Percentiles rank a stretch among this genome's conserved stretches.
Evolutionary conservation across 2,329 filamentous ascomycete genomes (phyloP).

Genomic region (Monosporascus sp.): DNA sequence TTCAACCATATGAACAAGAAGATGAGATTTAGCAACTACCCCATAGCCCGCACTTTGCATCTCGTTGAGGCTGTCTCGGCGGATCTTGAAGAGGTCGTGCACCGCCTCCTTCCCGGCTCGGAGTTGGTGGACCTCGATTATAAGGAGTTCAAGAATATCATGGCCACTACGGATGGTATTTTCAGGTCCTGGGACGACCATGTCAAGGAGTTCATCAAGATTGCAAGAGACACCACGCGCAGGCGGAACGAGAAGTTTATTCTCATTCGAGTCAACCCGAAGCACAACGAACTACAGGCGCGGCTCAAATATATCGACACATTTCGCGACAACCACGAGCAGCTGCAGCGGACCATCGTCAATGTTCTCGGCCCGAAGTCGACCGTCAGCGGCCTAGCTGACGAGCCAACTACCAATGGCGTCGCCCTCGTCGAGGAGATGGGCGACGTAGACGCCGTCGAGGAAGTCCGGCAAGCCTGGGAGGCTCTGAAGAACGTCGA

Average conservation of each 20-base stretch:
- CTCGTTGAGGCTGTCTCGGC: constrained; percentile 96
- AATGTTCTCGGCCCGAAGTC: constrained; percentile 84
- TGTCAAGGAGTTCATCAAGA: constrained; percentile 95
- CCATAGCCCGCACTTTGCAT: constrained; percentile 81
- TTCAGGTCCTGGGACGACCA: constrained; percentile 94
- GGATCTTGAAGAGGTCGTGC: constrained; percentile 82
- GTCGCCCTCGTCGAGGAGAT: constrained; percentile 83
- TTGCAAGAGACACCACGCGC: constrained; percentile 89
- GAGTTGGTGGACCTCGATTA: constrained; percentile 91
- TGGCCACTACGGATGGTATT: constrained; percentile 77
- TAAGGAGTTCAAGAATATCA: constrained; percentile 79
- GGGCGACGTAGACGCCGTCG: constrained; percentile 92
- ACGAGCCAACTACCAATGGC: constrained; percentile 50
- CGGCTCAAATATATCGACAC: constrained; percentile 89
- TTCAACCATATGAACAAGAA: constrained; percentile 98
- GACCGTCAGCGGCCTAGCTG: constrained; percentile 48
- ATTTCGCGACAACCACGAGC: constrained; percentile 95
- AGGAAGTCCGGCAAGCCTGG: constrained; percentile 93
- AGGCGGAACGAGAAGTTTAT: constrained; percentile 97
- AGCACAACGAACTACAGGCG: constrained; percentile 83
- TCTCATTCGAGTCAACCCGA: constrained; percentile 88
- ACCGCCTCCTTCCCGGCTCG: constrained; percentile 77
- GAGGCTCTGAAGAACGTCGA: constrained; percentile 92
- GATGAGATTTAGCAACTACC: constrained; percentile 91
- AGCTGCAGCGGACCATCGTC: constrained; percentile 91